These are phyloP conservation scores for Gymnopus androsaceus DNA, from an alignment of 1,284 basidiomycete species.

Conservation along the genomic window DNA sequence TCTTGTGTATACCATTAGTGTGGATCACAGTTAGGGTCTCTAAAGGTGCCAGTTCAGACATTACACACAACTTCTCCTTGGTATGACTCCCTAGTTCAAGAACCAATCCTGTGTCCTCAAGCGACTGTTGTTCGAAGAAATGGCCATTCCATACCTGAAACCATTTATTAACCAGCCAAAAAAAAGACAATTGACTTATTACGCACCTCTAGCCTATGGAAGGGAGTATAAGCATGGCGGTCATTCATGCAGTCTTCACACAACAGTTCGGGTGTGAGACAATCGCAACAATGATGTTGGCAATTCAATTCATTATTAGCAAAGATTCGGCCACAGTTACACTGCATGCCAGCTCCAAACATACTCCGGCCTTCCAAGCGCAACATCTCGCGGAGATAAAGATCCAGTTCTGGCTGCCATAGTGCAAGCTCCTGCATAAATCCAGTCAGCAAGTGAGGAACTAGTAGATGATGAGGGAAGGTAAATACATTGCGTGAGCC, in stretches of 20 bases:
- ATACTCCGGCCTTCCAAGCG: background rate
- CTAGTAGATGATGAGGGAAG: too few species aligned
- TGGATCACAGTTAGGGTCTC: constrained; percentile 20
- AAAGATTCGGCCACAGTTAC: background rate
- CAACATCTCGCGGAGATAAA: background rate
- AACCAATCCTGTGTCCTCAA: constrained; percentile 8
- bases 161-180: too few species aligned
- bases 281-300: background rate
- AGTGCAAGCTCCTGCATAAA: background rate
- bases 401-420: background rate
- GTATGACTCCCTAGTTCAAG: background rate
- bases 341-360: background rate
- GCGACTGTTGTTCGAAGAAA: background rate
- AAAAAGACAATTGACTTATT: background rate
- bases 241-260: background rate
- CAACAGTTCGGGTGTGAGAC: background rate
- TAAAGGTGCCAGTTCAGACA: background rate
- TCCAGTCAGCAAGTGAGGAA: too few species aligned
- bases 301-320: background rate
- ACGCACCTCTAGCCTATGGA: background rate
- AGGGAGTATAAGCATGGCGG: background rate
- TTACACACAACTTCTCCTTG: constrained; percentile 2
- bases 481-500: too few species aligned
- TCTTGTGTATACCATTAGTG: constrained; percentile 19
- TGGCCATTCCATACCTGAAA: constrained; percentile 3